Conservation (phyloP, 2,329 filamentous ascomycete genomes). For the Arthrobotrys musiformis region DNA sequence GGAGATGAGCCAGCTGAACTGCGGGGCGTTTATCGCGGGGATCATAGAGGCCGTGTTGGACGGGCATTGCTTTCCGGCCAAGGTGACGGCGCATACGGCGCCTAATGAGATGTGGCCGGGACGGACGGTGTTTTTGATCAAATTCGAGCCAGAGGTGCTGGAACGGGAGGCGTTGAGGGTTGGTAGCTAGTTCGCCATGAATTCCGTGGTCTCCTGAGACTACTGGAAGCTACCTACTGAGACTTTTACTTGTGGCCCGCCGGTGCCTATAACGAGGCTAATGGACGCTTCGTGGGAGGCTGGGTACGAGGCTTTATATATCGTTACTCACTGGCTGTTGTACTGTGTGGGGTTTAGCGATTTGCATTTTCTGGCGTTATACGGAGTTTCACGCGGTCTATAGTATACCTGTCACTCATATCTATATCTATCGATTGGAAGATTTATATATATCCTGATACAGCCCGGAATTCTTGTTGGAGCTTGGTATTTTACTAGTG, state of each 20-base stretch:
- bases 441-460: not conserved
- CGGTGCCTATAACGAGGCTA: too few relatives aligned
- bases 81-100: constrained; percentile 88
- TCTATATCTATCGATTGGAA: not conserved
- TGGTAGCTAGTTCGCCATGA: constrained; percentile 63
- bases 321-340: constrained; percentile 2
- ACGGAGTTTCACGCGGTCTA: constrained; percentile 12
- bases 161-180: constrained; percentile 87
- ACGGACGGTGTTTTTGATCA: constrained; percentile 93
- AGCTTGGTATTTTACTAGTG: constrained; percentile 10
- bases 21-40: constrained; percentile 92
- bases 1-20: constrained; percentile 97
- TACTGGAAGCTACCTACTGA: too few relatives aligned
- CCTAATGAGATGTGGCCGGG: constrained; percentile 88
- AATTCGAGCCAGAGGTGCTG: constrained; percentile 89
- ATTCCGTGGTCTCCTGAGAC: not conserved
- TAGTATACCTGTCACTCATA: constrained; percentile 19
- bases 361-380: constrained; percentile 52
- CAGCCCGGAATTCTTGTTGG: not conserved
- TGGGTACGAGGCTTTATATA: too few relatives aligned
- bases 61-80: constrained; percentile 86
- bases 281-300: too few relatives aligned
- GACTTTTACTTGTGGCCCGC: too few relatives aligned
- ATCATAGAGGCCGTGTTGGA: constrained; percentile 97
- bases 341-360: constrained; percentile 36